Evolutionary conservation across 164 flowering plant genomes (phyloP).

Genomic region (Amborella trichopoda): DNA sequence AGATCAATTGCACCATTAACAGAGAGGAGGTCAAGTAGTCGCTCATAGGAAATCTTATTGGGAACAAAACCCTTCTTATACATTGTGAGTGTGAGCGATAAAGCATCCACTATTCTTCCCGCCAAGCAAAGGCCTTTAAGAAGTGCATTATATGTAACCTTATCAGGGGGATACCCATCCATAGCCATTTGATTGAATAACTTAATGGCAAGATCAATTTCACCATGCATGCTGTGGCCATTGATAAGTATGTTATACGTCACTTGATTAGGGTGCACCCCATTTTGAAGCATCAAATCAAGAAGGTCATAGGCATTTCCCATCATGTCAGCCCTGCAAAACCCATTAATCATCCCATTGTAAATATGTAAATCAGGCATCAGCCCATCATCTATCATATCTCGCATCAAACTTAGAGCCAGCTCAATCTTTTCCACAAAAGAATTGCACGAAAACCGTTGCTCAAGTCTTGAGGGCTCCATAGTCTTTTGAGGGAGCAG

Average conservation of each 20-base stretch:
- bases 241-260: conserved; percentile 47
- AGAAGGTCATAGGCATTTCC: conserved; percentile 33
- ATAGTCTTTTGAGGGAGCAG: conserved; percentile 20
- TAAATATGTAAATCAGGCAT: conserved; percentile 35
- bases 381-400: conserved; percentile 10
- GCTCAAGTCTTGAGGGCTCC: conserved; percentile 5
- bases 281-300: conserved; percentile 26
- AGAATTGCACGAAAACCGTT: conserved; percentile 6
- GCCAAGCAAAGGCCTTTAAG: conserved; percentile 33
- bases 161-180: conserved; percentile 31
- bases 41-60: conserved; percentile 22
- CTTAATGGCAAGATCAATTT: conserved; percentile 27
- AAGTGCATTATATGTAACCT: conserved; percentile 29
- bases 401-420: conserved; percentile 18
- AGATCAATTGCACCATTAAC: conserved; percentile 11
- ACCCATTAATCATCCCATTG: conserved; percentile 34
- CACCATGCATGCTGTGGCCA: conserved; percentile 26
- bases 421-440: conserved; percentile 18
- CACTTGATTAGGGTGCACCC: conserved; percentile 42
- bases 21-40: conserved; percentile 24
- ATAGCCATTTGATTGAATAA: conserved; percentile 40
- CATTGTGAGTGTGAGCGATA: conserved; percentile 32
- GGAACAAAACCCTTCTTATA: conserved; percentile 45
- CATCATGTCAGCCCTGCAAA: conserved; percentile 26
- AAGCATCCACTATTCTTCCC: conserved; percentile 36